Conservation (phyloP, 441 rosid genomes). For the Jatropha podagrica region DNA sequence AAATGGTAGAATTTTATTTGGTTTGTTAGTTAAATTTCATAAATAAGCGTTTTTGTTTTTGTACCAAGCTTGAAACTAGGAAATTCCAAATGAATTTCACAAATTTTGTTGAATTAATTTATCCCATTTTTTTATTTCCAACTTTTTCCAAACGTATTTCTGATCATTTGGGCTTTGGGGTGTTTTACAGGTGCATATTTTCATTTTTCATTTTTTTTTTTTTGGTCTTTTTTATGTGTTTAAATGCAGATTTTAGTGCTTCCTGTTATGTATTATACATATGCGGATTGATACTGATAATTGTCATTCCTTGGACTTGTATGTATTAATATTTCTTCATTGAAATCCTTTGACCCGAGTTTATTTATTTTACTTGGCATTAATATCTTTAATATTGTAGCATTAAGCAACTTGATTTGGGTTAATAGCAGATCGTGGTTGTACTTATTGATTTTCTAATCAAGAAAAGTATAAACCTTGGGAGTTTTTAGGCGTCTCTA, state of each 20-base stretch:
- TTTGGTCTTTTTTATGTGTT: not conserved
- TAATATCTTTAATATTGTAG: slow-evolving; percentile 3
- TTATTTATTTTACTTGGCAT: not conserved
- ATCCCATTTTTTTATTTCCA: not conserved
- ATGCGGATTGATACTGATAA: not conserved
- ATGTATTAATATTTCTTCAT: too few relatives aligned
- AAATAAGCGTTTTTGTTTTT: too few relatives aligned
- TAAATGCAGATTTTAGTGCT: not conserved
- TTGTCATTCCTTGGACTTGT: not conserved
- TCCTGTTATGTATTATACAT: not conserved
- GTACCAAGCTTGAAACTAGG: too few relatives aligned
- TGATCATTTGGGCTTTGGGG: not conserved
- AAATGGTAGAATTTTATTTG: too few relatives aligned
- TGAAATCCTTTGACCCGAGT: not conserved
- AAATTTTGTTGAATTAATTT: too few relatives aligned
- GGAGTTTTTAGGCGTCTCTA: slow-evolving; percentile 2
- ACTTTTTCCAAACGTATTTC: not conserved
- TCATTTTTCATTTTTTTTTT: not conserved
- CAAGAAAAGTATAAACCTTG: not conserved
- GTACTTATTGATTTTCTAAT: not conserved
- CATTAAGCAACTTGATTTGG: not conserved
- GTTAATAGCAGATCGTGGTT: not conserved
- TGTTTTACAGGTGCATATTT: not conserved
- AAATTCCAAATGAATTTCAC: too few relatives aligned
- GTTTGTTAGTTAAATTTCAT: too few relatives aligned